Conservation (phyloP, 2,329 filamentous ascomycete genomes). For the Nemania sp. region DNA sequence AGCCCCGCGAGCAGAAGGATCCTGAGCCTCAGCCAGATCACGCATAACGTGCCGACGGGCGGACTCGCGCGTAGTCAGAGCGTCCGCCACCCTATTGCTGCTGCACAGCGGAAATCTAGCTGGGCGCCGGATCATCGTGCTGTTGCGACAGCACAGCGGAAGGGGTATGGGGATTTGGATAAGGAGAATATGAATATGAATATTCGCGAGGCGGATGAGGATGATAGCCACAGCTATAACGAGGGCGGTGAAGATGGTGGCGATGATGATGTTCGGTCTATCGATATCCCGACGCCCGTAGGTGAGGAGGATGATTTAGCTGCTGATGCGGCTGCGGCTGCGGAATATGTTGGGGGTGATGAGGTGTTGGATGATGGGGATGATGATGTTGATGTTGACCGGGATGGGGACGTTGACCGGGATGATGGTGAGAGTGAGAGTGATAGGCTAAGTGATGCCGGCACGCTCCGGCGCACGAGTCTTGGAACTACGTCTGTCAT, state of each 20-base stretch:
- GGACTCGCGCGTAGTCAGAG: conserved; percentile 78
- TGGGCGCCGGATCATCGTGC: conserved; percentile 60
- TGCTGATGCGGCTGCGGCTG: too few relatives aligned
- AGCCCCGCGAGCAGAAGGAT: conserved; percentile 72
- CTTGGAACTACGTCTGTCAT: conserved; percentile 54
- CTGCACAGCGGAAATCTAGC: conserved; percentile 65
- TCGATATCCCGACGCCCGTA: conserved; percentile 21
- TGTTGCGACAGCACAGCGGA: conserved; percentile 42
- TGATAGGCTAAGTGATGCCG: conserved; percentile 47
- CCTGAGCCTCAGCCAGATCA: conserved; percentile 88
- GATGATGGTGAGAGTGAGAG: conserved; percentile 29
- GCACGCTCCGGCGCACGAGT: conserved; percentile 53
- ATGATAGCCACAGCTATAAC: too few relatives aligned
- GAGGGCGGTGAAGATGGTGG: too few relatives aligned
- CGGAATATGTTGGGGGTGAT: too few relatives aligned
- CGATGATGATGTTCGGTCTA: conserved; percentile 1
- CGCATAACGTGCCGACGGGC: conserved; percentile 67
- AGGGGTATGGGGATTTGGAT: conserved; percentile 56
- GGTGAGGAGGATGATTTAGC: conserved; percentile 39
- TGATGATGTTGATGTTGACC: too few relatives aligned
- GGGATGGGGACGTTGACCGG: conserved; percentile 36
- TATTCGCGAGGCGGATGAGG: conserved; percentile 68
- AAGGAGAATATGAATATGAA: conserved; percentile 64
- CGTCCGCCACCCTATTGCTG: conserved; percentile 62
- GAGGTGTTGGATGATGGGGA: too few relatives aligned